Conservation (phyloP, 305 asterid genomes). For the Rubia occidens region DNA sequence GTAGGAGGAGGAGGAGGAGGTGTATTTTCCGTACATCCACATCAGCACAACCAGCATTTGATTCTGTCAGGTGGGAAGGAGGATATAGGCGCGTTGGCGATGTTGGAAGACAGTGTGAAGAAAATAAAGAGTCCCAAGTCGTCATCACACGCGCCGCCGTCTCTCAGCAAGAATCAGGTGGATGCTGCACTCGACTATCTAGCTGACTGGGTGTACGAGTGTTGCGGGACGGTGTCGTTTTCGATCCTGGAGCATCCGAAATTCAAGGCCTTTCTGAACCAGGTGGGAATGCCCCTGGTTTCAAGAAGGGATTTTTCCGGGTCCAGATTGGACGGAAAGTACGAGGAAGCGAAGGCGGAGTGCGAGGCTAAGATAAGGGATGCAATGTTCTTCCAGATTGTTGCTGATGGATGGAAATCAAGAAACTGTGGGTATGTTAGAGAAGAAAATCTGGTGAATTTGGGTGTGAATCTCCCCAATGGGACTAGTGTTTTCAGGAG, state of each 20-base stretch:
- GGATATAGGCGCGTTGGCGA: constrained; percentile 77
- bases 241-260: constrained; percentile 83
- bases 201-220: constrained; percentile 79
- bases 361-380: constrained; percentile 81
- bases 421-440: constrained; percentile 27
- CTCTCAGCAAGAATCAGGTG: constrained; percentile 46
- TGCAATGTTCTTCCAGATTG: constrained; percentile 91
- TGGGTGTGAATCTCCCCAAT: constrained; percentile 77
- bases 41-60: constrained; percentile 44
- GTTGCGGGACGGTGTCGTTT: constrained; percentile 71
- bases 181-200: constrained; percentile 65
- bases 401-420: constrained; percentile 73
- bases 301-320: constrained; percentile 53
- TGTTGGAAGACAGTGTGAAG: constrained; percentile 79
- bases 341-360: constrained; percentile 48
- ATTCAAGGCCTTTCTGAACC: constrained; percentile 68
- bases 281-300: constrained; percentile 58
- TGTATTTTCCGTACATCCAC: constrained; percentile 25
- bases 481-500: constrained; percentile 69
- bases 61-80: constrained; percentile 87
- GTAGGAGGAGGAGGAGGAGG: constrained; percentile 8
- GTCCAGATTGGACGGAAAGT: constrained; percentile 51
- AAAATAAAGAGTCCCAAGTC: constrained; percentile 72
- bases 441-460: constrained; percentile 49
- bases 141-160: constrained; percentile 37